Evolutionary conservation across 2,329 filamentous ascomycete species (phyloP).

Genomic region (Clonostachys rosea): DNA sequence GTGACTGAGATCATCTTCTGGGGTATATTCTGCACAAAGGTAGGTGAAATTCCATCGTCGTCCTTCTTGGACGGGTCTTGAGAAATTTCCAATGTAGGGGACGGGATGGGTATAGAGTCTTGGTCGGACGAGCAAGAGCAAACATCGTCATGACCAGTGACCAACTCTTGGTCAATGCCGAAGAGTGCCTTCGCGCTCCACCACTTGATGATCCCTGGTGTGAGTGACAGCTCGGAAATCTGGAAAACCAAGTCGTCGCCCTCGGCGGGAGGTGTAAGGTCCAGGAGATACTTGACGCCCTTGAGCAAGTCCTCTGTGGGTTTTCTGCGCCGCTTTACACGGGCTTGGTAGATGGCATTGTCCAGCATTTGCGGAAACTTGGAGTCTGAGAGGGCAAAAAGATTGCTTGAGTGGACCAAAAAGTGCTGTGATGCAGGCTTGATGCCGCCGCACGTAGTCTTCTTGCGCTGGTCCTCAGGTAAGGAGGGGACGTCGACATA

Average conservation of each 20-base stretch:
- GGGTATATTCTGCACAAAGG: no score
- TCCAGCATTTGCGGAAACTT: constrained; percentile 40
- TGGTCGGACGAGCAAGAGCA: constrained; percentile 11
- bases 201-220: constrained; percentile 51
- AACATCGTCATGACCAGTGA: constrained; percentile 35
- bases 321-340: constrained; percentile 27
- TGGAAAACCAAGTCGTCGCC: constrained; percentile 59
- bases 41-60: no score
- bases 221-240: constrained; percentile 54
- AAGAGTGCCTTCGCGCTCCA: constrained; percentile 31
- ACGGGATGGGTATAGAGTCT: background rate
- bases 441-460: constrained; percentile 26
- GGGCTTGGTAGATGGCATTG: constrained; percentile 30
- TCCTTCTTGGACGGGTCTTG: background rate
- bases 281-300: constrained; percentile 53
- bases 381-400: constrained; percentile 38
- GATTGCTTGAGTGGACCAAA: constrained; percentile 38
- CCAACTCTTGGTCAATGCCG: constrained; percentile 16
- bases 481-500: constrained; percentile 29
- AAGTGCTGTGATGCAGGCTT: constrained; percentile 27
- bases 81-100: background rate
- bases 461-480: background rate
- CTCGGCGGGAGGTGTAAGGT: constrained; percentile 57
- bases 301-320: constrained; percentile 24
- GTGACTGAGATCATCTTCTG: no score